Percentiles rank a stretch among this genome's conserved stretches.
phyloP scores from a whole-genome alignment of 495 filamentous ascomycete genomes.

The Margaritispora aquatica region DNA sequence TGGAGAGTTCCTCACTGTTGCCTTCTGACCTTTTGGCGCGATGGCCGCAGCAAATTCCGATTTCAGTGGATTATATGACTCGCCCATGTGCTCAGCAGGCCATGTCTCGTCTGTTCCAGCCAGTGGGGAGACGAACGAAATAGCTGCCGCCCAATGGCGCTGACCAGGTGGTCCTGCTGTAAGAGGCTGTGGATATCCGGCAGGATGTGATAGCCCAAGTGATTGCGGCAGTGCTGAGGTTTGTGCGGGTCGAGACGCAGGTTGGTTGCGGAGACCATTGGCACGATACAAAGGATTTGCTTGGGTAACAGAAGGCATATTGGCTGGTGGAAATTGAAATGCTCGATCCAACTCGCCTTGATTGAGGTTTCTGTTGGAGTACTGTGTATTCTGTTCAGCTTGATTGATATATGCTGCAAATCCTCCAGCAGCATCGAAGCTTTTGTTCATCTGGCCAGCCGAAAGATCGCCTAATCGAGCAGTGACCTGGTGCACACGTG shows the following conservation, averaged over 20 bases:
- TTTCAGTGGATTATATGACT: background rate
- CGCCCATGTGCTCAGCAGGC: background rate
- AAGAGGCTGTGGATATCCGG: slow-evolving; percentile 22
- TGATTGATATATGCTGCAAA: background rate
- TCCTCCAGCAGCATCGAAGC: background rate
- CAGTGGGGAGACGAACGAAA: background rate
- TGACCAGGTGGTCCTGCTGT: slow-evolving; percentile 28
- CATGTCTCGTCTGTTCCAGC: background rate
- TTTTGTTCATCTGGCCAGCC: background rate
- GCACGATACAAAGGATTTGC: slow-evolving; percentile 11
- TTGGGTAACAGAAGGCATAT: slow-evolving; percentile 3
- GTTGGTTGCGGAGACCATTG: background rate
- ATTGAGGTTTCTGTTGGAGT: background rate
- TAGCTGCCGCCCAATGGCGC: slow-evolving; percentile 11
- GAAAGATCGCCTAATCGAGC: background rate
- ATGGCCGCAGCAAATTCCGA: too few species aligned
- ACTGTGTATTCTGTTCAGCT: background rate
- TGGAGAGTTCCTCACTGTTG: background rate
- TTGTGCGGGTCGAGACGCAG: background rate
- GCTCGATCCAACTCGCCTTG: slow-evolving; percentile 4
- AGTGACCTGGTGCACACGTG: background rate
- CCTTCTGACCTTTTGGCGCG: too few species aligned
- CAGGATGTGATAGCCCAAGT: too few species aligned
- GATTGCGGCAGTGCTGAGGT: too few species aligned
- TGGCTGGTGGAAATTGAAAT: slow-evolving; percentile 20